Base-by-base conservation (phyloP, 2,329 filamentous ascomycete species). In the Xylariaceae sp. region DNA sequence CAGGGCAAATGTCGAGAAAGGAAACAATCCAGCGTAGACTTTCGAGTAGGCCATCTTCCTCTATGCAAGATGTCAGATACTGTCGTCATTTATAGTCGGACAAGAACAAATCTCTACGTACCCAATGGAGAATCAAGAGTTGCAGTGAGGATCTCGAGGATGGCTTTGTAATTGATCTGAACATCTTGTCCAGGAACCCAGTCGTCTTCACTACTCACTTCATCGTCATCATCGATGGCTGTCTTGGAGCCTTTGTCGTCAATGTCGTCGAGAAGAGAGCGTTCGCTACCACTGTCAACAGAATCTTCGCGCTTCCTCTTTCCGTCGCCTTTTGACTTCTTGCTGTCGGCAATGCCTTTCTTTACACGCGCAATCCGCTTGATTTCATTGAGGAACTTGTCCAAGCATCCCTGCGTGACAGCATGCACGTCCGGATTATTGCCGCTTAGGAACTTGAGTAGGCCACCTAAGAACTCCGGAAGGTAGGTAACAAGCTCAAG, bases 121-220 rank as follows among this genome's bases (percentile, higher is more conserved):
- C 89, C 88, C 62, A 87, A 76, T 3, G 89, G 87, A 16, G 90
- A 89, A 63, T 96, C 89, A 42, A 99, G 79, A 57, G 94, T 97
- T 12, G 87, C 86, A 2, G 96, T 91, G 40, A 99, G 73, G 48
- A 97, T 99, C 61, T 95, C 89, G 44, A 99, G 74, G 34, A 99
- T 96, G 60, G 88, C 90, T 54, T 89, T 86, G 70, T 96, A 90
- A 70, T 97, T 93, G 56, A 99, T 89, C 53, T 95, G 88, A 7
- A 97, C 91, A 69, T 99, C 94, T 71, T 99, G 94, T 1, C 95
- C 94, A 0, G 95, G 95, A 42, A 97, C 87, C 91, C 93, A 99
- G 66, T 97, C 94, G 54, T 92, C 92, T 62, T 96, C 92, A 42
- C 82, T 84, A 55, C 83, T 85, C 14, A 78, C 73, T 31, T 81